phyloP scores from a whole-genome alignment of 331 rosid genomes.

The Pyracantha coccinea region DNA sequence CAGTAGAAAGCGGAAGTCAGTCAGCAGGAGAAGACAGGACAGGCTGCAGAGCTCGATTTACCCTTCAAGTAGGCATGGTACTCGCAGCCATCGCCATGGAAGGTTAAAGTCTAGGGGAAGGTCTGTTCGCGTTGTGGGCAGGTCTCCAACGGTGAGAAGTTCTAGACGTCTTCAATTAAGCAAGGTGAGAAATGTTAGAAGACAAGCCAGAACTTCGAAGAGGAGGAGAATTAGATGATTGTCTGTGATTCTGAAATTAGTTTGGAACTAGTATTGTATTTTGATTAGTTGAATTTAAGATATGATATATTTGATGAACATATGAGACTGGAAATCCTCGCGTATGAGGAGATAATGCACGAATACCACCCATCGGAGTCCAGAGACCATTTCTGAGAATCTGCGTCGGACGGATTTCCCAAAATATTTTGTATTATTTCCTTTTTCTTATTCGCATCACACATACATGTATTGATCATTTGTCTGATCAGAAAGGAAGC shows the following conservation, averaged over 20 bases:
- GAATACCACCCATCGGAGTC: too few species aligned
- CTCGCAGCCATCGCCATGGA: slow-evolving; percentile 1
- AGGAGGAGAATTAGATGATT: slow-evolving; percentile 19
- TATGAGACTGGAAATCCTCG: not conserved
- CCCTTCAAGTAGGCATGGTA: slow-evolving; percentile 11
- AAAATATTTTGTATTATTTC: too few species aligned
- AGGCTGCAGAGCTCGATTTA: not conserved
- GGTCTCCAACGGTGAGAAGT: slow-evolving; percentile 7
- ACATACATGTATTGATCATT: too few species aligned
- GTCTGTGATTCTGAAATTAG: not conserved
- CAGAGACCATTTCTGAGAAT: too few species aligned
- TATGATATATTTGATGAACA: not conserved
- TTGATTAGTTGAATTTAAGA: not conserved
- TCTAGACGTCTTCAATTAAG: slow-evolving; percentile 7
- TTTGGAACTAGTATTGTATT: not conserved
- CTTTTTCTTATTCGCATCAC: too few species aligned
- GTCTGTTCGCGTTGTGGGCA: slow-evolving; percentile 1
- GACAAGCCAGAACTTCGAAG: slow-evolving; percentile 11
- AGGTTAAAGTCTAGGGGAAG: slow-evolving; percentile 11
- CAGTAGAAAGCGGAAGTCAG: slow-evolving; percentile 8
- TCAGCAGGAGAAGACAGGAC: slow-evolving; percentile 11
- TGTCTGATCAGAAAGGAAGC: not conserved
- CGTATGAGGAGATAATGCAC: too few species aligned
- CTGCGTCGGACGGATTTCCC: too few species aligned
- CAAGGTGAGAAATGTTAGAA: slow-evolving; percentile 4